Percentiles rank a stretch among this genome's conserved stretches.
phyloP scores from a whole-genome alignment of 2,329 filamentous ascomycete genomes.

The Xylaria sp. region DNA sequence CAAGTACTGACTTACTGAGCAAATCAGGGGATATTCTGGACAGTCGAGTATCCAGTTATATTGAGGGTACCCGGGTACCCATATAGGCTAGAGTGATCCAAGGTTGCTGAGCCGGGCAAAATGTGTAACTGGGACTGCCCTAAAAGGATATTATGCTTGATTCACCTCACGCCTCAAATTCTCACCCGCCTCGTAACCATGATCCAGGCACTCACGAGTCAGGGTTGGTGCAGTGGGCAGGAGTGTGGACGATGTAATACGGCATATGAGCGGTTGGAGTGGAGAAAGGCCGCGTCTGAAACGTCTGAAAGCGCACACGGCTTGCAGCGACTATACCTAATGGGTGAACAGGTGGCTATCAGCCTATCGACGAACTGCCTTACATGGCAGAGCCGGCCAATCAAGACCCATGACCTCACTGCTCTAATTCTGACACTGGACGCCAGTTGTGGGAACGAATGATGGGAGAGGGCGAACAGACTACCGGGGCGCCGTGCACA shows the following conservation, averaged over 20 bases:
- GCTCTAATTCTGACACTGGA: slow-evolving; percentile 6
- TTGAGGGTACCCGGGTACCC: not conserved
- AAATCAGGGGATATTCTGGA: not conserved
- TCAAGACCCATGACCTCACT: slow-evolving; percentile 3
- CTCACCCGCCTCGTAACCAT: slow-evolving; percentile 17
- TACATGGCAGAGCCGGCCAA: slow-evolving; percentile 7
- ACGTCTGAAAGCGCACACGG: slow-evolving; percentile 24
- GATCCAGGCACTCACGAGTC: not conserved
- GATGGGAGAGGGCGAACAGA: not conserved
- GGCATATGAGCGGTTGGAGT: slow-evolving; percentile 30
- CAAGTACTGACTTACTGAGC: not conserved
- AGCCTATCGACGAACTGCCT: slow-evolving; percentile 5
- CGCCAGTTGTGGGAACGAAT: slow-evolving; percentile 5
- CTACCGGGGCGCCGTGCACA: slow-evolving; percentile 10
- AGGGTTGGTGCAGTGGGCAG: slow-evolving; percentile 11
- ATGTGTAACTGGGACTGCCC: not conserved
- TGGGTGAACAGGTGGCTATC: slow-evolving; percentile 11
- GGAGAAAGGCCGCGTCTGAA: slow-evolving; percentile 32
- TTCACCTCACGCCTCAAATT: slow-evolving; percentile 1
- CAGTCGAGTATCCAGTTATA: not conserved
- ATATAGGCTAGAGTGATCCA: not conserved
- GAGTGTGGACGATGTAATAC: not conserved
- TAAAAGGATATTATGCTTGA: slow-evolving; percentile 17
- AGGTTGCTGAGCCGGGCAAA: not conserved
- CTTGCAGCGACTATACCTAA: slow-evolving; percentile 36